These are phyloP conservation scores for Trichocladium uniseriatum DNA, from an alignment of 495 filamentous ascomycete genomes.

Conservation along the genomic window DNA sequence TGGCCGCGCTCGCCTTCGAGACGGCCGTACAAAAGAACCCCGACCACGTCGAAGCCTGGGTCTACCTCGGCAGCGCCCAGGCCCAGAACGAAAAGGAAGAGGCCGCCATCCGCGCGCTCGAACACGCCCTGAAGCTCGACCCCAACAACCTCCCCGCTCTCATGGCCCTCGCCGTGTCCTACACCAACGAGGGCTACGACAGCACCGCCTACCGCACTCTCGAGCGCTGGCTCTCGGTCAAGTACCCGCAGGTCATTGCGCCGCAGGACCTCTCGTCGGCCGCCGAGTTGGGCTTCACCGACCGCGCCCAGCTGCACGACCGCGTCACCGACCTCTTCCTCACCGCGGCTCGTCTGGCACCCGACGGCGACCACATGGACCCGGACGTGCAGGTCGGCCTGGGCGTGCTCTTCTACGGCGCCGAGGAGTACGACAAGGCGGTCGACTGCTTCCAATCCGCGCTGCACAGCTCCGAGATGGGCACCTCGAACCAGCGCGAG, in stretches of 20 bases:
- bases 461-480: constrained; percentile 69
- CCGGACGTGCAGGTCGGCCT: constrained; percentile 96
- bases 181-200: constrained; percentile 98
- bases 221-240: constrained; percentile 89
- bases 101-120: constrained; percentile 93
- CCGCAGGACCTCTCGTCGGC: constrained; percentile 57
- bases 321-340: constrained; percentile 87
- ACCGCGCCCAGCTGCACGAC: constrained; percentile 82
- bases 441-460: constrained; percentile 96
- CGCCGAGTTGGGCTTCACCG: constrained; percentile 79
- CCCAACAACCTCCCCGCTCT: constrained; percentile 77
- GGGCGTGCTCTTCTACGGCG: constrained; percentile 95
- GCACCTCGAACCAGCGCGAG: constrained; percentile 60
- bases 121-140: constrained; percentile 82
- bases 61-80: constrained; percentile 78
- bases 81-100: constrained; percentile 98
- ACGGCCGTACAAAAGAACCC: constrained; percentile 86
- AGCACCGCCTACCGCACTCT: constrained; percentile 91
- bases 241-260: constrained; percentile 73
- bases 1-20: constrained; percentile 95
- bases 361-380: constrained; percentile 81
- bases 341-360: constrained; percentile 80
- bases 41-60: constrained; percentile 85
- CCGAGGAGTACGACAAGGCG: constrained; percentile 94
- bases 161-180: constrained; percentile 95